Conservation (phyloP, 352 stramenopile species). For the Globisporangium takayamanum region DNA sequence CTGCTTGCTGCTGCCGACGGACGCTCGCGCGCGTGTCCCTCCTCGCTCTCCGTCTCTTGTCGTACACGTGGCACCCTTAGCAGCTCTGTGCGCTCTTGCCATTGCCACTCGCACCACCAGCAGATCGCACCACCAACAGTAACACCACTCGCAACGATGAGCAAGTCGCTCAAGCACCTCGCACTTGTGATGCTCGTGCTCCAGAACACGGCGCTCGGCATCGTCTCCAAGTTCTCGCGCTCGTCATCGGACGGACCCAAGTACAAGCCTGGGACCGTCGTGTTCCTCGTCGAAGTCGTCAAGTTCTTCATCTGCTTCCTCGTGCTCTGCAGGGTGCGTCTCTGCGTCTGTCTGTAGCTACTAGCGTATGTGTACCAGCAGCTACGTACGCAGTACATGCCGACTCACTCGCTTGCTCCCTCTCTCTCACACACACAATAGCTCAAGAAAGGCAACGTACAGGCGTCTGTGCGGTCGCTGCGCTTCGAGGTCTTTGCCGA, state of each 20-base stretch:
- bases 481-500: slow-evolving; percentile 79
- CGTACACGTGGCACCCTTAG: neutral
- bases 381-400: too few relatives aligned
- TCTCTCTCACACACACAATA: slow-evolving; percentile 1
- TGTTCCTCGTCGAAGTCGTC: slow-evolving; percentile 76
- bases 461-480: slow-evolving; percentile 48
- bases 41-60: too few relatives aligned
- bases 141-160: slow-evolving; percentile 16
- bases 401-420: neutral
- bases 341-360: neutral
- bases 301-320: slow-evolving; percentile 81
- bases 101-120: neutral
- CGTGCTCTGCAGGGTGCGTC: slow-evolving; percentile 46
- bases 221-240: slow-evolving; percentile 86
- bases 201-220: slow-evolving; percentile 82
- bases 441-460: slow-evolving; percentile 52
- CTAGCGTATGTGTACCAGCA: too few relatives aligned
- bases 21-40: too few relatives aligned
- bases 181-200: slow-evolving; percentile 84
- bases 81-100: neutral
- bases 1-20: too few relatives aligned
- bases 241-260: slow-evolving; percentile 49
- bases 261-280: slow-evolving; percentile 74
- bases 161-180: slow-evolving; percentile 56
- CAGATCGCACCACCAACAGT: too few relatives aligned